Evolutionary conservation across 495 filamentous ascomycete genomes (phyloP).

Genomic region (Aspergillus avenaceus): DNA sequence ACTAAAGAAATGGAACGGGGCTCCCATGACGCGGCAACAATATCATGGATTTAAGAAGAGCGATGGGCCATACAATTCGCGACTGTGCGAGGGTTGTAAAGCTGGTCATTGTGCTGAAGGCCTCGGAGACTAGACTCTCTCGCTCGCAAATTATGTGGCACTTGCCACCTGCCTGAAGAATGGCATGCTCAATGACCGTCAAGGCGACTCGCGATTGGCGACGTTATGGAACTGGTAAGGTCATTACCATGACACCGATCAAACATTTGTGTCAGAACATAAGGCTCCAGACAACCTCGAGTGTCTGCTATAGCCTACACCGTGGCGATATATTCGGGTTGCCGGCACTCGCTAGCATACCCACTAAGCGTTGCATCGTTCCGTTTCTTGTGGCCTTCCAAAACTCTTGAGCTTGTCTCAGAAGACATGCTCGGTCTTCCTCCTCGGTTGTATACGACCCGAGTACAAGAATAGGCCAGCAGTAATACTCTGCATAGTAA

Average conservation of each 20-base stretch:
- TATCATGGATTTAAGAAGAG: neutral
- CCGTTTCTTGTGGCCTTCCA: conserved; percentile 17
- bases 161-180: no score
- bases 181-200: no score
- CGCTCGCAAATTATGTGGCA: no score
- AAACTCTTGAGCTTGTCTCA: conserved; percentile 15
- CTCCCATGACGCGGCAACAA: neutral
- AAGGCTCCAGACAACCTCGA: no score
- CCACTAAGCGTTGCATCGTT: conserved; percentile 18
- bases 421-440: conserved; percentile 10
- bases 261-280: no score
- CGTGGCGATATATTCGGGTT: no score
- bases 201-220: no score
- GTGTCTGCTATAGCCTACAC: no score
- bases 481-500: conserved; percentile 26
- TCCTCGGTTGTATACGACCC: conserved; percentile 2
- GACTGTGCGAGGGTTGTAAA: conserved; percentile 1
- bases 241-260: no score
- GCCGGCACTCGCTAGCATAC: conserved; percentile 11
- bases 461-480: conserved; percentile 19
- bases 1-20: conserved; percentile 19
- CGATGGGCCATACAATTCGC: neutral
- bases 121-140: no score
- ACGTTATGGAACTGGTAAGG: no score
- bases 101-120: conserved; percentile 1